These are phyloP conservation scores for Boletus edulis DNA, from an alignment of 768 basidiomycete species.

Conservation along the genomic window DNA sequence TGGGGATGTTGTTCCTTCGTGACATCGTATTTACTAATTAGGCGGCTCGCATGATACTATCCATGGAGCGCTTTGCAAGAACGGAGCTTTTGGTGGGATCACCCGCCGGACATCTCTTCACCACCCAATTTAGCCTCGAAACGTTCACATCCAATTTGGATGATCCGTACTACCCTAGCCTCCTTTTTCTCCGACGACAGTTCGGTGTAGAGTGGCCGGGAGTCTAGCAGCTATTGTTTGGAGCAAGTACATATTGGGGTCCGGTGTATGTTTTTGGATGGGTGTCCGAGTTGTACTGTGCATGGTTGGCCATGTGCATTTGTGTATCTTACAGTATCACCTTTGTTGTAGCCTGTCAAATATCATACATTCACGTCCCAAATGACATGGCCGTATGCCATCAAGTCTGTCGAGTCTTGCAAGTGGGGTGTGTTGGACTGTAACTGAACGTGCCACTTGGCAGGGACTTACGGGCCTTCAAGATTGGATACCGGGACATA, in stretches of 20 bases:
- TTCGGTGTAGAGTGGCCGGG: background rate
- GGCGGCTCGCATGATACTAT: slow-evolving; percentile 23
- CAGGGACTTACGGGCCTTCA: too few relatives aligned
- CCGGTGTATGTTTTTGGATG: background rate
- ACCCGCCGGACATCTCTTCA: background rate
- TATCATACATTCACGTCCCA: too few relatives aligned
- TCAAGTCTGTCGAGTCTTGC: too few relatives aligned
- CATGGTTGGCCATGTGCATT: background rate
- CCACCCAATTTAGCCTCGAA: slow-evolving; percentile 6
- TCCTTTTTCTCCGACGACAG: background rate
- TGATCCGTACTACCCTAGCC: background rate
- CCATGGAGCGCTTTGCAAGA: slow-evolving; percentile 17
- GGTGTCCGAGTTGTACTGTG: background rate
- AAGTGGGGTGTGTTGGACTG: too few relatives aligned
- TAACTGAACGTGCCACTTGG: too few relatives aligned
- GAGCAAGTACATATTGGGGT: background rate
- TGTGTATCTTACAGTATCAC: too few relatives aligned
- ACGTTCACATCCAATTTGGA: background rate
- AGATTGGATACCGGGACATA: too few relatives aligned
- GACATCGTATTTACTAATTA: background rate
- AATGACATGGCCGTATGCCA: too few relatives aligned
- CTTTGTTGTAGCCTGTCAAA: too few relatives aligned
- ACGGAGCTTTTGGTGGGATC: background rate
- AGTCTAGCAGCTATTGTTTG: background rate
- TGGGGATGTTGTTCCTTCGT: background rate